Percentiles rank a stretch among this genome's conserved stretches.
These are phyloP conservation scores for Tolypocladium cylindrosporum DNA, from an alignment of 2,329 filamentous ascomycete species.

Conservation along the genomic window DNA sequence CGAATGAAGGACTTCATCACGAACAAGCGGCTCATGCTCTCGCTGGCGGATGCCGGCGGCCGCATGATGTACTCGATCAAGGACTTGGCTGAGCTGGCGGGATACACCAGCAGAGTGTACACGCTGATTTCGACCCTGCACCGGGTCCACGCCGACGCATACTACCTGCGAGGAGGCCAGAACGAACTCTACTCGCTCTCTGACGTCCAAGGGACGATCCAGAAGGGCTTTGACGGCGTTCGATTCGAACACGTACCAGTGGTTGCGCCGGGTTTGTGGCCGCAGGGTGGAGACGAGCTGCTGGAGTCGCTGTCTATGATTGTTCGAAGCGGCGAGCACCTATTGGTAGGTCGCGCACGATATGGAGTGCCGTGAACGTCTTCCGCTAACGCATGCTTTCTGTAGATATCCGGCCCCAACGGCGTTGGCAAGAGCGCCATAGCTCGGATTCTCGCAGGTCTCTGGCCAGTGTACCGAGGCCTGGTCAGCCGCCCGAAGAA, in stretches of 20 bases:
- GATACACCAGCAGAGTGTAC: slow-evolving; percentile 93
- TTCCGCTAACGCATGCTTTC: slow-evolving; percentile 7
- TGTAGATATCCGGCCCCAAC: slow-evolving; percentile 78
- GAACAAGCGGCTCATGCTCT: slow-evolving; percentile 97
- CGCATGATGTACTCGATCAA: slow-evolving; percentile 99
- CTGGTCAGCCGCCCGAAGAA: slow-evolving; percentile 78
- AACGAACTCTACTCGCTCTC: slow-evolving; percentile 81
- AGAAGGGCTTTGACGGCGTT: slow-evolving; percentile 91
- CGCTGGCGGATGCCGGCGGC: slow-evolving; percentile 87
- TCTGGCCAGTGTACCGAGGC: slow-evolving; percentile 95
- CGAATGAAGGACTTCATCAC: slow-evolving; percentile 99
- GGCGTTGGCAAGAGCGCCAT: slow-evolving; percentile 91
- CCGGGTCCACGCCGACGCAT: slow-evolving; percentile 83
- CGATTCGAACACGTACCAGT: slow-evolving; percentile 88
- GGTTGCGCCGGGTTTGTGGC: slow-evolving; percentile 80
- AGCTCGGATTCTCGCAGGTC: slow-evolving; percentile 73
- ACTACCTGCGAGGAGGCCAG: slow-evolving; percentile 56
- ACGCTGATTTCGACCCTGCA: slow-evolving; percentile 91
- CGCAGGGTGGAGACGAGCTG: slow-evolving; percentile 83
- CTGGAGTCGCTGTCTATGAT: slow-evolving; percentile 83
- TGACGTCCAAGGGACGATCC: slow-evolving; percentile 86
- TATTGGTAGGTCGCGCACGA: slow-evolving; percentile 44
- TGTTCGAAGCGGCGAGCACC: slow-evolving; percentile 81
- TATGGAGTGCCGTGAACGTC: not conserved
- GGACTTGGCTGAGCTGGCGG: slow-evolving; percentile 88